These are phyloP conservation scores for Sapria himalayana DNA, from an alignment of 345 rosid species.

Conservation along the genomic window DNA sequence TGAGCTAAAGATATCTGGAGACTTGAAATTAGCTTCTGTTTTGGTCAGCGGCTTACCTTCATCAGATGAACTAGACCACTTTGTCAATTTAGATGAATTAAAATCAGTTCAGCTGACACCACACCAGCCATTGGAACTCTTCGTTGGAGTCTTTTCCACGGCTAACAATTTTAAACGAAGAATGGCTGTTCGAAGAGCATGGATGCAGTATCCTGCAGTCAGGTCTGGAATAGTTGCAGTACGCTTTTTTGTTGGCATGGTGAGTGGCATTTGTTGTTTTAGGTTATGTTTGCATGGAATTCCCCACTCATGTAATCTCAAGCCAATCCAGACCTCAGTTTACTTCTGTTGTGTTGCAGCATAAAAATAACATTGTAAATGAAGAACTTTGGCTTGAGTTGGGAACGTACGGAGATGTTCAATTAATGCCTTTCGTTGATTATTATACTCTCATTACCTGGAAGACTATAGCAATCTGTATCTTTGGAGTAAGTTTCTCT, in stretches of 20 bases:
- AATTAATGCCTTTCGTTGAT: slow-evolving; percentile 94
- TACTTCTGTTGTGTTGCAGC: slow-evolving; percentile 58
- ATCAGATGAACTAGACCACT: slow-evolving; percentile 66
- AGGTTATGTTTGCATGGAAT: too few relatives aligned
- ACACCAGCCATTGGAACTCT: slow-evolving; percentile 38
- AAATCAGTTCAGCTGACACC: slow-evolving; percentile 44
- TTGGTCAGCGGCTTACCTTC: slow-evolving; percentile 85
- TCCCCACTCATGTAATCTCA: too few relatives aligned
- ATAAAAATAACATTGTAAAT: slow-evolving; percentile 76
- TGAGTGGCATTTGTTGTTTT: slow-evolving; percentile 14
- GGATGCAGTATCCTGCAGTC: slow-evolving; percentile 87
- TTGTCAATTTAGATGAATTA: slow-evolving; percentile 43
- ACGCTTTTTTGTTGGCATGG: slow-evolving; percentile 97
- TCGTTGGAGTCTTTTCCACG: slow-evolving; percentile 86
- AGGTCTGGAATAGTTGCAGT: slow-evolving; percentile 63
- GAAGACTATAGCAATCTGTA: slow-evolving; percentile 95
- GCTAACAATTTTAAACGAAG: slow-evolving; percentile 88
- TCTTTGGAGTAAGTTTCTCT: slow-evolving; percentile 54
- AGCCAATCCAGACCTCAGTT: too few relatives aligned
- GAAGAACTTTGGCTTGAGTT: slow-evolving; percentile 92
- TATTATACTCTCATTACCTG: slow-evolving; percentile 89
- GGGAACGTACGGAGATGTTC: slow-evolving; percentile 60
- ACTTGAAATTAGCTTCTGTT: slow-evolving; percentile 43
- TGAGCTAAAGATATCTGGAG: slow-evolving; percentile 74
- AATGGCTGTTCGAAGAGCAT: slow-evolving; percentile 94